phyloP scores from a whole-genome alignment of 352 stramenopile species.

The Phytophthora citricola region DNA sequence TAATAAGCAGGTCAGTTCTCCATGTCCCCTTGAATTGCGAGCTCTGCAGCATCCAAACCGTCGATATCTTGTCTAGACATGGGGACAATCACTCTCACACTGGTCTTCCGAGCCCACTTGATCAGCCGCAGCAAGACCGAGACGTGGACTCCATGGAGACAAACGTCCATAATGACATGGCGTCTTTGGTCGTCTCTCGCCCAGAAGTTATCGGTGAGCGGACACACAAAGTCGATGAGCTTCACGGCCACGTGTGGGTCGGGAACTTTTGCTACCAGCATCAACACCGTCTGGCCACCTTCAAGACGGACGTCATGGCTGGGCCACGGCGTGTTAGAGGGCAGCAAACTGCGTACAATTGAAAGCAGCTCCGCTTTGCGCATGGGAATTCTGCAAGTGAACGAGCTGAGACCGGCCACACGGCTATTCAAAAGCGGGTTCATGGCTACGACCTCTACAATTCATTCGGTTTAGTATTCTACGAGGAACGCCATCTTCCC shows the following conservation, averaged over 20 bases:
- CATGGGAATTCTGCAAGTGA: constrained; percentile 5
- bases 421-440: not conserved
- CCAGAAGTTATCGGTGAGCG: constrained; percentile 15
- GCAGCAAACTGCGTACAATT: constrained; percentile 13
- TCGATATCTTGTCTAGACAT: constrained; percentile 17
- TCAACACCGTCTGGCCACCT: constrained; percentile 21
- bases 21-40: constrained; percentile 20
- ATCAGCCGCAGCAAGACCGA: constrained; percentile 12
- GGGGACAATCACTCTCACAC: constrained; percentile 9
- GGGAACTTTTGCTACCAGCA: constrained; percentile 9
- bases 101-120: constrained; percentile 23
- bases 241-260: constrained; percentile 15
- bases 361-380: constrained; percentile 7
- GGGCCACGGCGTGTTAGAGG: constrained; percentile 6
- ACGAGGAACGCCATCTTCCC: constrained; percentile 7
- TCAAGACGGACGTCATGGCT: not conserved
- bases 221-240: constrained; percentile 26
- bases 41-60: constrained; percentile 14
- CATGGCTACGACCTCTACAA: not conserved
- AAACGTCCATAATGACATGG: constrained; percentile 30
- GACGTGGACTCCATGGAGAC: constrained; percentile 6
- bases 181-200: constrained; percentile 10
- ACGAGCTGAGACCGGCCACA: not conserved
- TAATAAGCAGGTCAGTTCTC: constrained; percentile 12
- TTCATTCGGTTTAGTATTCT: constrained; percentile 6